Percentiles rank a stretch among this genome's conserved stretches.
phyloP scores from a whole-genome alignment of 192 early-diverging fungal genomes.

The Coemansia javaensis region DNA sequence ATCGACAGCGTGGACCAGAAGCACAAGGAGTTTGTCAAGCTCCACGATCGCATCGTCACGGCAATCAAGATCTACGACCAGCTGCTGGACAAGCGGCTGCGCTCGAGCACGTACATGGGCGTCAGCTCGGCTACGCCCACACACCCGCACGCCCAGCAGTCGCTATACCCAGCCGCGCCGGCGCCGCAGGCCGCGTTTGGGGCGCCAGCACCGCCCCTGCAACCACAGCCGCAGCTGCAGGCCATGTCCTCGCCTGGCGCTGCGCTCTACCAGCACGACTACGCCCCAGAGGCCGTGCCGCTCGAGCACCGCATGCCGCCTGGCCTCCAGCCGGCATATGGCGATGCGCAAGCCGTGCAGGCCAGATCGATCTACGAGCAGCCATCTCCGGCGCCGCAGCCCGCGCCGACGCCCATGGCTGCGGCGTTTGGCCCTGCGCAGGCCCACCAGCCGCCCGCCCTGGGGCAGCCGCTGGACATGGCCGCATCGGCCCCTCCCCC shows the following conservation, averaged over 20 bases:
- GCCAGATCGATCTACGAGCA: background rate
- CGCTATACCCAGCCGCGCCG: constrained; percentile 29
- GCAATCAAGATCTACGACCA: constrained; percentile 85
- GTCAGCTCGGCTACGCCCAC: constrained; percentile 10
- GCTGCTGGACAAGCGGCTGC: constrained; percentile 72
- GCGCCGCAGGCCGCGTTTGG: constrained; percentile 28
- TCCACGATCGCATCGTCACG: constrained; percentile 76
- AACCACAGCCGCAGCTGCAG: no score
- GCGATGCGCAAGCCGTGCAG: constrained; percentile 3
- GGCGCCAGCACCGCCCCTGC: constrained; percentile 25
- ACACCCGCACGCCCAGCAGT: constrained; percentile 26
- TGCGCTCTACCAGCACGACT: constrained; percentile 6
- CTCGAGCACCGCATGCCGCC: constrained; percentile 26
- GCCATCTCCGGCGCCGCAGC: no score
- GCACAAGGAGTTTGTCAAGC: constrained; percentile 70
- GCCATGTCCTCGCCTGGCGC: background rate
- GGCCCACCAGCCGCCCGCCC: no score
- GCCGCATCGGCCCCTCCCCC: constrained; percentile 29
- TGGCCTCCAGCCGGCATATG: constrained; percentile 10
- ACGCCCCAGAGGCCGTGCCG: constrained; percentile 6
- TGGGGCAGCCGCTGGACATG: no score
- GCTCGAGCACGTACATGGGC: constrained; percentile 34
- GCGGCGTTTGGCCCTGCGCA: no score
- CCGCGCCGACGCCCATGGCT: no score
- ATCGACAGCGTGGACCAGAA: constrained; percentile 73